Percentiles rank a stretch among this genome's conserved stretches.
These are phyloP conservation scores for Trypanosoma grayi DNA, from an alignment of 208 protist species.

Conservation along the genomic window DNA sequence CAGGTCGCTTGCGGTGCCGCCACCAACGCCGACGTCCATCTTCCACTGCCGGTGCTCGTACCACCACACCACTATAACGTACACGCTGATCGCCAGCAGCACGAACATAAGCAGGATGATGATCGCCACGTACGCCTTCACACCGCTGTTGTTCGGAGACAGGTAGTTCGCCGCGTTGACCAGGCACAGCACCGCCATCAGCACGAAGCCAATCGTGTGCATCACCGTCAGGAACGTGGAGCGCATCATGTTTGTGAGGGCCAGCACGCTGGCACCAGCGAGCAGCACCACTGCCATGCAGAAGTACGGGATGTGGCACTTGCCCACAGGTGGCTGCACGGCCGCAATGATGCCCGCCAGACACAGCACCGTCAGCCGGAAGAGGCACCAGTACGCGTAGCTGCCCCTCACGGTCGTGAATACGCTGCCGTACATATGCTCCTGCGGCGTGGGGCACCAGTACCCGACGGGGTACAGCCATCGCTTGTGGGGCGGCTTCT, in stretches of 20 bases:
- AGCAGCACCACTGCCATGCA: conserved; percentile 7
- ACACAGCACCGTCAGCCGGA: conserved; percentile 8
- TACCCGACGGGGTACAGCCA: conserved; percentile 15
- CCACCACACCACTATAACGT: neutral
- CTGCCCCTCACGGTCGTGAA: conserved; percentile 6
- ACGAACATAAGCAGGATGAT: conserved; percentile 1
- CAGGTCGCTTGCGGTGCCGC: too few relatives aligned
- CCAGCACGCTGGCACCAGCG: neutral
- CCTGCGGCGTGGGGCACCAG: conserved; percentile 1
- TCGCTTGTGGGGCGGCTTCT: neutral
- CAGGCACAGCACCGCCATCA: neutral
- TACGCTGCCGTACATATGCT: conserved; percentile 12
- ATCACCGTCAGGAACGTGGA: conserved; percentile 8
- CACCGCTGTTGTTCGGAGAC: neutral
- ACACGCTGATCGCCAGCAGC: conserved; percentile 1
- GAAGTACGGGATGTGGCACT: conserved; percentile 9
- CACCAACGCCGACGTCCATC: too few relatives aligned
- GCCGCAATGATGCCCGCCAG: neutral
- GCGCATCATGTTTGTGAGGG: conserved; percentile 13
- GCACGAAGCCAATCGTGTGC: neutral
- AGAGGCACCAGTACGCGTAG: conserved; percentile 11
- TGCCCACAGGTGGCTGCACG: neutral
- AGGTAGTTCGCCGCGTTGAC: conserved; percentile 5
- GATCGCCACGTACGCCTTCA: conserved; percentile 1
- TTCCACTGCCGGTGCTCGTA: neutral